Conservation (phyloP, 2,329 filamentous ascomycete species). For the Cryphonectria naterciae region DNA sequence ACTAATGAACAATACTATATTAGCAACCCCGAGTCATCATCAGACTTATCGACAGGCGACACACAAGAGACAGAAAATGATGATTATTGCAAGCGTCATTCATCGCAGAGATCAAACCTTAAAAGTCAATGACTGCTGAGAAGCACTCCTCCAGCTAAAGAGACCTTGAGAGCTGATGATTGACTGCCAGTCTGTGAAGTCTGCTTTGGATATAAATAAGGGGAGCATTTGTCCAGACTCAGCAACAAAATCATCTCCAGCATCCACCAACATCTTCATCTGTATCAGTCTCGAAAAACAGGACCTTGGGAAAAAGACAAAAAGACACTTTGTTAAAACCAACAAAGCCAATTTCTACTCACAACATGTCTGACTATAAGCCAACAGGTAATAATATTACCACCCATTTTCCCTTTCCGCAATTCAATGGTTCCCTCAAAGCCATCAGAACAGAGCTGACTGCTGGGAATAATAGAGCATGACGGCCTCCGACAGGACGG, state of each 20-base stretch:
- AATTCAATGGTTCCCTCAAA: too few relatives aligned
- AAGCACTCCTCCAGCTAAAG: too few relatives aligned
- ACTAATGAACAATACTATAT: too few relatives aligned
- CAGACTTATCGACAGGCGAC: too few relatives aligned
- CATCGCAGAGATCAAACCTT: not conserved
- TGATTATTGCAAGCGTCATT: not conserved
- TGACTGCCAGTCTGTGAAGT: not conserved
- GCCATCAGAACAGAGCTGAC: too few relatives aligned
- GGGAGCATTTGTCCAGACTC: not conserved
- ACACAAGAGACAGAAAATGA: not conserved
- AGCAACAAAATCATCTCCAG: not conserved
- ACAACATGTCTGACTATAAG: slow-evolving; percentile 21
- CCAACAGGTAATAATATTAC: slow-evolving; percentile 10
- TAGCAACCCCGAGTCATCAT: too few relatives aligned
- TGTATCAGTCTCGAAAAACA: not conserved
- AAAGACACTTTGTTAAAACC: too few relatives aligned
- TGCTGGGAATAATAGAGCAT: slow-evolving; percentile 4
- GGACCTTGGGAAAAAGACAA: too few relatives aligned
- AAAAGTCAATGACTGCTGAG: not conserved
- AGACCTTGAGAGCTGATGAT: too few relatives aligned
- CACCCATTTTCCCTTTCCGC: too few relatives aligned
- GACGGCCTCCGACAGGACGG: slow-evolving; percentile 22
- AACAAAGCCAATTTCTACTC: not conserved
- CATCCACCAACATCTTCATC: not conserved
- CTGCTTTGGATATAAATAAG: not conserved